phyloP scores from a whole-genome alignment of 2,329 filamentous ascomycete species.

The Ceratocystis huliohia region DNA sequence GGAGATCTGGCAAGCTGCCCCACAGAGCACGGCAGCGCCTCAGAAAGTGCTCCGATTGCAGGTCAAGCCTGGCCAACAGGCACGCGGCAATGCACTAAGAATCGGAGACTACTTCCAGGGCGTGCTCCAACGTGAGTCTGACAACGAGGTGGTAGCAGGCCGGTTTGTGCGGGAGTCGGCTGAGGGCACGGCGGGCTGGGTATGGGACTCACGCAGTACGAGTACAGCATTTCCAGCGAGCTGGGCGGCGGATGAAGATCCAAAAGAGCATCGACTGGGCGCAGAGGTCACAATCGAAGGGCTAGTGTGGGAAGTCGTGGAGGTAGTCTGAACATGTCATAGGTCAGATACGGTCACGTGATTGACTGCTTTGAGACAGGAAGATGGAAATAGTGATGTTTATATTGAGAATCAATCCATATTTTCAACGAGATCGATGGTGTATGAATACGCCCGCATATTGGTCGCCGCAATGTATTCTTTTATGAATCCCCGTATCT shows the following conservation, averaged over 20 bases:
- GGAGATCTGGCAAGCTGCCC: constrained; percentile 43
- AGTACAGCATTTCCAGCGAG: neutral
- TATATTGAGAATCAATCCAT: too few species aligned
- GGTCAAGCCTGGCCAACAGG: neutral
- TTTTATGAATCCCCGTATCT: too few species aligned
- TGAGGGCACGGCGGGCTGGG: neutral
- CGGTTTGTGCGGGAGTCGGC: neutral
- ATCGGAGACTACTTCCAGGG: constrained; percentile 15
- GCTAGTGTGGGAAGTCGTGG: constrained; percentile 12
- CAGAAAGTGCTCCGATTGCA: neutral
- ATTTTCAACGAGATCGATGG: too few species aligned
- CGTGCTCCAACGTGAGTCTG: constrained; percentile 5
- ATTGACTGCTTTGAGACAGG: neutral
- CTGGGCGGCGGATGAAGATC: constrained; percentile 9
- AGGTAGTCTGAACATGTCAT: neutral
- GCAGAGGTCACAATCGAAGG: neutral
- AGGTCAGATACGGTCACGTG: neutral
- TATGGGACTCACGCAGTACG: constrained; percentile 11
- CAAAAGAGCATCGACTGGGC: neutral
- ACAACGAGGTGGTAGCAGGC: neutral
- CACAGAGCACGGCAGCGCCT: neutral
- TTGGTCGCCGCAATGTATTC: too few species aligned
- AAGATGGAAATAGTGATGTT: too few species aligned
- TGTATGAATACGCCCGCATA: too few species aligned
- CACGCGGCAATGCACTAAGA: constrained; percentile 7